Evolutionary conservation across 331 rosid genomes (phyloP).

Genomic region (Spiraea crenata): DNA sequence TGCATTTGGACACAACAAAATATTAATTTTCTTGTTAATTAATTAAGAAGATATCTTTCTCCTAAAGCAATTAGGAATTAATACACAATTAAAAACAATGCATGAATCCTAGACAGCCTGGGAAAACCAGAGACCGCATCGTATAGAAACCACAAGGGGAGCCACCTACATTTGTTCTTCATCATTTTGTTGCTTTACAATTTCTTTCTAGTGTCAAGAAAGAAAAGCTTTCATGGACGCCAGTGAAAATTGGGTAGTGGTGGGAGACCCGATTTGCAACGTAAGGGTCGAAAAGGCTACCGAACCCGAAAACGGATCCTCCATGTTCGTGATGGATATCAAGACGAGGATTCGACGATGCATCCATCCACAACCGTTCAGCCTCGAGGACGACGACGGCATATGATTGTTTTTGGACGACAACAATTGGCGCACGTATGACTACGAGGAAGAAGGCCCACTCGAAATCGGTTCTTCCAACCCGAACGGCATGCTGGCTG

Average conservation of each 20-base stretch:
- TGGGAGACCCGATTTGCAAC: neutral
- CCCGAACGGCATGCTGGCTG: neutral
- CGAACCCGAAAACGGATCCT: neutral
- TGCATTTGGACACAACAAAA: neutral
- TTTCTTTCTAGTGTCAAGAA: neutral
- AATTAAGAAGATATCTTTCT: neutral
- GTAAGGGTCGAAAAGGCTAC: neutral
- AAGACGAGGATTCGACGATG: neutral
- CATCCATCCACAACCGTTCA: neutral
- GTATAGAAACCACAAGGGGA: neutral
- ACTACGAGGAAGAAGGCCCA: neutral
- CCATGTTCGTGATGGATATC: neutral
- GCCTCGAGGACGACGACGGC: neutral
- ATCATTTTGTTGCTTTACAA: neutral
- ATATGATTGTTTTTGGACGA: neutral
- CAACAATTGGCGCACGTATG: neutral
- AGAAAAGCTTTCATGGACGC: neutral
- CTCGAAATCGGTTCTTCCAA: neutral
- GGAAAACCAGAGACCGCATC: no score
- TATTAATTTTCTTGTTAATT: neutral
- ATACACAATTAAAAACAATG: no score
- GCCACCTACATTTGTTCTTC: neutral
- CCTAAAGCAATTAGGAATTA: neutral
- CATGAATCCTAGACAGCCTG: no score
- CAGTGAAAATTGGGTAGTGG: neutral